Evolutionary conservation across 805 yeast species (phyloP).

Genomic region (Candida yuanshanica): DNA sequence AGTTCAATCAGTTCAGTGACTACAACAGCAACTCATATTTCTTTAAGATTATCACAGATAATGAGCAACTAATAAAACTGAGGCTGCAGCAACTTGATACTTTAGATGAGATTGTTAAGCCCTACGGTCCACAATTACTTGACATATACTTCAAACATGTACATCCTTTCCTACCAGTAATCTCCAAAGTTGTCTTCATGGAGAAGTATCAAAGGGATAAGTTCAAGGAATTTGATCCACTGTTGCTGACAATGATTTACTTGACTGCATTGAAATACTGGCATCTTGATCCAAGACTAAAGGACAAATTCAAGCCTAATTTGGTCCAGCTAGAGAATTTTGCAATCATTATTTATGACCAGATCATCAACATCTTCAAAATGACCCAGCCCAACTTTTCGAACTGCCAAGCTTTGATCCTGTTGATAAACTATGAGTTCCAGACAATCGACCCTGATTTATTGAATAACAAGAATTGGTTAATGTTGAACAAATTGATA

Average conservation of each 20-base stretch:
- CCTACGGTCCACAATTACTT: constrained; percentile 18
- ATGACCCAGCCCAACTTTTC: constrained; percentile 26
- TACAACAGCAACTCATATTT: not conserved
- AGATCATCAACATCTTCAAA: constrained; percentile 14
- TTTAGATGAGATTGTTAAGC: constrained; percentile 12
- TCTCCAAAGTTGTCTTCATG: constrained; percentile 21
- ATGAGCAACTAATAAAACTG: constrained; percentile 13
- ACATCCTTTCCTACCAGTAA: constrained; percentile 24
- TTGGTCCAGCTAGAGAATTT: constrained; percentile 23
- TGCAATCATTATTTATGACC: constrained; percentile 22
- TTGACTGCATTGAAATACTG: constrained; percentile 24
- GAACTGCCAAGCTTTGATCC: constrained; percentile 34
- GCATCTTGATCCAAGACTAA: constrained; percentile 15
- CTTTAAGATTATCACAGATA: constrained; percentile 23
- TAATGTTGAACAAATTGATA: constrained; percentile 18
- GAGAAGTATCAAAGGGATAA: constrained; percentile 26
- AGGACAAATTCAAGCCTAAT: constrained; percentile 14
- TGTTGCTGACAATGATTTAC: constrained; percentile 23
- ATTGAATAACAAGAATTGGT: constrained; percentile 17
- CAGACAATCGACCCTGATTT: constrained; percentile 5
- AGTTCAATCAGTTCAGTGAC: constrained; percentile 6
- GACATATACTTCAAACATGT: constrained; percentile 22
- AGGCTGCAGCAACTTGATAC: not conserved
- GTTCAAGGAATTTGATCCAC: constrained; percentile 25
- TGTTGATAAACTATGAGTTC: constrained; percentile 25